These are phyloP conservation scores for Pseudomassariella vexata DNA, from an alignment of 2,329 filamentous ascomycete genomes.

Conservation along the genomic window DNA sequence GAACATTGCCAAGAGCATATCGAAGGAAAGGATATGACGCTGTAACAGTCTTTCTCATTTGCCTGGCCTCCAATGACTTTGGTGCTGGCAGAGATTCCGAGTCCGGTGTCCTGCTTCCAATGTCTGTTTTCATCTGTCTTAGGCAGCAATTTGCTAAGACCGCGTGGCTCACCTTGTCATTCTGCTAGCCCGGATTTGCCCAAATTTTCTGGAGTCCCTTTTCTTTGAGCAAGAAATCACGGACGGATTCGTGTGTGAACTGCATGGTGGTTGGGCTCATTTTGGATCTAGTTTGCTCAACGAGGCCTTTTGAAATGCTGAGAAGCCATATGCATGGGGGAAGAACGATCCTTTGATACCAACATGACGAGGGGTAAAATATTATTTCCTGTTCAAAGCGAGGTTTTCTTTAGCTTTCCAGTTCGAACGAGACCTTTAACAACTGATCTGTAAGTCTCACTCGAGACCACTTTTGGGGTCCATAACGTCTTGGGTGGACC, in stretches of 20 bases:
- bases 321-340: no score
- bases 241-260: constrained; percentile 48
- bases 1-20: constrained; percentile 6
- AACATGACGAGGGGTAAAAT: no score
- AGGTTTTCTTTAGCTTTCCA: no score
- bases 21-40: constrained; percentile 11
- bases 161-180: constrained; percentile 32
- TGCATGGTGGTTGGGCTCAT: constrained; percentile 34
- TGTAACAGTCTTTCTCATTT: no score
- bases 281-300: constrained; percentile 30
- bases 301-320: constrained; percentile 43
- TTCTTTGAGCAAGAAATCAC: constrained; percentile 38
- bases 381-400: no score
- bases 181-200: constrained; percentile 24
- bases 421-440: no score
- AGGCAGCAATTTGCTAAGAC: constrained; percentile 31
- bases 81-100: not conserved
- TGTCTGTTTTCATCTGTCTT: not conserved
- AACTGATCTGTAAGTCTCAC: no score
- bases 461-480: no score
- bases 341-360: no score
- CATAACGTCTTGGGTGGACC: no score
- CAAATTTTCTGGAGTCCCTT: constrained; percentile 22
- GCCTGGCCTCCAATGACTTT: not conserved
- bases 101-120: not conserved